These are phyloP conservation scores for Alopecurus myosuroides DNA, from an alignment of 176 grass and related monocot species.

Conservation along the genomic window DNA sequence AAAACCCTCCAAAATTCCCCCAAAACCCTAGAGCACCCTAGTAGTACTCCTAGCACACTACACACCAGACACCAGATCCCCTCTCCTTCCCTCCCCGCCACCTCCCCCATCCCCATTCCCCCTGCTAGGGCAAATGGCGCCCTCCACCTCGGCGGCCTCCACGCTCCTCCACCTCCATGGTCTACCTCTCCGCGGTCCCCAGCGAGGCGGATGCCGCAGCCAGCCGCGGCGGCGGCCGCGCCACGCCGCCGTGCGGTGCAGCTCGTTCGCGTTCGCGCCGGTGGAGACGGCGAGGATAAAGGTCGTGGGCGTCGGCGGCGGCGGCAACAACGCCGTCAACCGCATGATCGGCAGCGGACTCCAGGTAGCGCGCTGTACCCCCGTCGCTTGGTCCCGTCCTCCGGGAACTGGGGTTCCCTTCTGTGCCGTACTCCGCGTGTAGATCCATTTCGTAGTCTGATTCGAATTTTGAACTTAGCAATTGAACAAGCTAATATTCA, in stretches of 20 bases:
- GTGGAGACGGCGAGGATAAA: constrained; percentile 88
- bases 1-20: constrained; percentile 8
- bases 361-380: constrained; percentile 36
- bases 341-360: constrained; percentile 96
- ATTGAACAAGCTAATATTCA: background rate
- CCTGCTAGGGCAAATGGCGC: constrained; percentile 21
- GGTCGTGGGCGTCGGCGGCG: constrained; percentile 84
- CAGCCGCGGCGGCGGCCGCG: constrained; percentile 20
- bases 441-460: constrained; percentile 16
- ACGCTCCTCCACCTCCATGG: constrained; percentile 29
- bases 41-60: background rate
- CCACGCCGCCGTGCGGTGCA: constrained; percentile 31
- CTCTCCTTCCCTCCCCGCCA: background rate
- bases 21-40: constrained; percentile 30
- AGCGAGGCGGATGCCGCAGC: background rate
- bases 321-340: constrained; percentile 94
- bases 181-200: background rate
- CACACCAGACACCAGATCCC: constrained; percentile 23
- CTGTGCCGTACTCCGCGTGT: background rate
- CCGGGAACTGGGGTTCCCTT: background rate
- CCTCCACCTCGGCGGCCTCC: constrained; percentile 29
- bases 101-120: background rate
- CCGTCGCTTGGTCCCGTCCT: background rate
- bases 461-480: background rate
- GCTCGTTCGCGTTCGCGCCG: constrained; percentile 31